Evolutionary conservation across 2,329 filamentous ascomycete species (phyloP).

Genomic region (Trichoderma sp.): DNA sequence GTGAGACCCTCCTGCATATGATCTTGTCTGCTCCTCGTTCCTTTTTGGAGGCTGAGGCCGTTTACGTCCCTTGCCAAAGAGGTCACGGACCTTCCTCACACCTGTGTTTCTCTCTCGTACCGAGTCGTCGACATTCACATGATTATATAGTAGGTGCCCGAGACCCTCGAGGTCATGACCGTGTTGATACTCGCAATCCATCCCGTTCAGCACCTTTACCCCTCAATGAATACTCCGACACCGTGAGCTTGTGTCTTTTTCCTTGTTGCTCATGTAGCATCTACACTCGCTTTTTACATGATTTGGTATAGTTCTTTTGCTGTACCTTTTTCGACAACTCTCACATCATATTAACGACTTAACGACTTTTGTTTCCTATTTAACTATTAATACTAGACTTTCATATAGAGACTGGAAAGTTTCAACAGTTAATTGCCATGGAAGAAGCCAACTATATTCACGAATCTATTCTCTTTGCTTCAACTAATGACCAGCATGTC

Average conservation of each 20-base stretch:
- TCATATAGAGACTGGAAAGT: neutral
- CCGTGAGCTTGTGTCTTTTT: neutral
- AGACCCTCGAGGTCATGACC: neutral
- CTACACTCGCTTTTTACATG: neutral
- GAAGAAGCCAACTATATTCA: neutral
- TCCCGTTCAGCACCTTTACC: neutral
- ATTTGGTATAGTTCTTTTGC: neutral
- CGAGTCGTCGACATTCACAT: neutral
- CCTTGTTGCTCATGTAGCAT: neutral
- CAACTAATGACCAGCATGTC: slow-evolving; percentile 34
- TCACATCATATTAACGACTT: neutral
- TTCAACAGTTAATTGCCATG: neutral
- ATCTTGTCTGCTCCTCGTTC: neutral
- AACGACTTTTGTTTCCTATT: neutral
- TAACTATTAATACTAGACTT: neutral
- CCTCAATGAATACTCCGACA: neutral
- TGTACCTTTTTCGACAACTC: neutral
- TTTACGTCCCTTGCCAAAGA: neutral
- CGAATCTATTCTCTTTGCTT: slow-evolving; percentile 29
- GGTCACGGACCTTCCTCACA: neutral
- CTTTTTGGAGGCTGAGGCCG: neutral
- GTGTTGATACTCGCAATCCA: neutral
- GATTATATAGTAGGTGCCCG: neutral
- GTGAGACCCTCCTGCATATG: slow-evolving; percentile 27
- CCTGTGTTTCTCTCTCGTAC: slow-evolving; percentile 1